phyloP scores from a whole-genome alignment of 2,329 filamentous ascomycete genomes.

The Ceratocystis huliohia region DNA sequence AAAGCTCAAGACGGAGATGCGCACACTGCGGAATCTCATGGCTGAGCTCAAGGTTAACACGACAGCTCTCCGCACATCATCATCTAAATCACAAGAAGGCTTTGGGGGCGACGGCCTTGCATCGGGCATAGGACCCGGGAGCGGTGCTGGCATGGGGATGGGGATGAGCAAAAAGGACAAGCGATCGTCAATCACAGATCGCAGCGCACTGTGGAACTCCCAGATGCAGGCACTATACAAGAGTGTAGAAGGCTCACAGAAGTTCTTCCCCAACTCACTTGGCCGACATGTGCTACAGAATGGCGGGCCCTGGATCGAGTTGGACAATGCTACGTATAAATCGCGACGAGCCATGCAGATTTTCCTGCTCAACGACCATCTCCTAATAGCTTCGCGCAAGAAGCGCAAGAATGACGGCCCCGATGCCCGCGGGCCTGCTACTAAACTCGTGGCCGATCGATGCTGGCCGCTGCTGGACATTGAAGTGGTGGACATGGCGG shows the following conservation, averaged over 20 bases:
- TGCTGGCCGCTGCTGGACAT: constrained; percentile 93
- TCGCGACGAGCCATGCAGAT: constrained; percentile 79
- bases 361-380: constrained; percentile 85
- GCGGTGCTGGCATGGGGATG: constrained; percentile 34
- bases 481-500: constrained; percentile 78
- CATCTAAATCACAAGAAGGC: constrained; percentile 35
- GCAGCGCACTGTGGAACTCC: constrained; percentile 54
- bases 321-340: constrained; percentile 96
- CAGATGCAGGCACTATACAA: constrained; percentile 82
- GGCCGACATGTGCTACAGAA: constrained; percentile 93
- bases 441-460: constrained; percentile 80
- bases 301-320: constrained; percentile 84
- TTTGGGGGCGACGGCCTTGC: constrained; percentile 38
- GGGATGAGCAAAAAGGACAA: constrained; percentile 61
- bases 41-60: constrained; percentile 76
- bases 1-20: constrained; percentile 94
- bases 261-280: constrained; percentile 79
- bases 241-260: constrained; percentile 93
- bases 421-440: constrained; percentile 40
- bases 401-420: constrained; percentile 71
- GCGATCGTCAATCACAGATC: constrained; percentile 71
- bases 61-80: constrained; percentile 49
- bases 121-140: constrained; percentile 32
- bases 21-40: constrained; percentile 78
- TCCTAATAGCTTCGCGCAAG: constrained; percentile 81